Conservation (phyloP, 2,329 filamentous ascomycete genomes). For the Pseudogymnoascus sp. region DNA sequence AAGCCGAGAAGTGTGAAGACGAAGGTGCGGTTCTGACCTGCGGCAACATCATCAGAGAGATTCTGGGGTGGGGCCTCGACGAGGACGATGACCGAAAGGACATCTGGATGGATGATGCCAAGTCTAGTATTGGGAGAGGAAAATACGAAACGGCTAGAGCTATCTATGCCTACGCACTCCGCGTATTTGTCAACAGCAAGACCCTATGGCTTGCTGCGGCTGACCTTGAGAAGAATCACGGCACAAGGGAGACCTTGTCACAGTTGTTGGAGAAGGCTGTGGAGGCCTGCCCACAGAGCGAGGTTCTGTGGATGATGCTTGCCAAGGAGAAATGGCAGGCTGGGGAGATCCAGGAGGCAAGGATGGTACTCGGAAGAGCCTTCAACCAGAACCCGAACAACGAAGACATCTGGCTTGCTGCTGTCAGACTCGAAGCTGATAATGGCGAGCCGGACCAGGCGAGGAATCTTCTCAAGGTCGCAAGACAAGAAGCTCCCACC, state of each 20-base stretch:
- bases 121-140: constrained; percentile 69
- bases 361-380: constrained; percentile 76
- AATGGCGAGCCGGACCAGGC: constrained; percentile 77
- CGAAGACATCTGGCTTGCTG: constrained; percentile 95
- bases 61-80: constrained; percentile 84
- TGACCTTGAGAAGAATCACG: constrained; percentile 85
- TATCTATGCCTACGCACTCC: constrained; percentile 85
- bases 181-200: constrained; percentile 81
- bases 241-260: constrained; percentile 74
- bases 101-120: constrained; percentile 92
- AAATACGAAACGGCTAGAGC: constrained; percentile 86
- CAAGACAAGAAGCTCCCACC: constrained; percentile 81
- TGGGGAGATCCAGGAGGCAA: constrained; percentile 79
- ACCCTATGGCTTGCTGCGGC: constrained; percentile 86
- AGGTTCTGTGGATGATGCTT: constrained; percentile 91
- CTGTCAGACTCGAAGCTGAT: constrained; percentile 92
- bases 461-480: constrained; percentile 70
- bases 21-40: constrained; percentile 85
- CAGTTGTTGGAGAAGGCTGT: constrained; percentile 86
- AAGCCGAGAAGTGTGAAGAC: constrained; percentile 90
- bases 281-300: constrained; percentile 83
- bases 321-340: constrained; percentile 91
- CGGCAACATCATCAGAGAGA: constrained; percentile 83
- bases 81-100: constrained; percentile 96
- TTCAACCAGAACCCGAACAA: constrained; percentile 96